Conservation (phyloP, 192 early-diverging fungal species). For the Entophlyctis luteolus region DNA sequence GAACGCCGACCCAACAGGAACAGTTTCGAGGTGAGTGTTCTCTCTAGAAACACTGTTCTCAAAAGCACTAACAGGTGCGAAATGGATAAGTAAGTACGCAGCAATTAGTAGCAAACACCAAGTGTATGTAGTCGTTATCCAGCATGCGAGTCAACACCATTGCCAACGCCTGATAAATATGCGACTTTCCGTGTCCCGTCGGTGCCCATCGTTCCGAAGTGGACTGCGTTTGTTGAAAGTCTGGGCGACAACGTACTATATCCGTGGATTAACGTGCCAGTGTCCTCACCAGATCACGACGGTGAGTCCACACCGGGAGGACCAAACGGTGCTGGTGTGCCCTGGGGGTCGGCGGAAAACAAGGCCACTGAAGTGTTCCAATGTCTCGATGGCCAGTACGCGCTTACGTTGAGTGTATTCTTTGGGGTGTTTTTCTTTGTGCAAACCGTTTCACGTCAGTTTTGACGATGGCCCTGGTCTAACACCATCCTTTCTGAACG, state of each 20-base stretch:
- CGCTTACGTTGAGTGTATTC: not conserved
- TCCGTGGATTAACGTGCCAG: not conserved
- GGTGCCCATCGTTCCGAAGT: slow-evolving; percentile 3
- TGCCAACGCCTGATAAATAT: not conserved
- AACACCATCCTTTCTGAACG: not conserved
- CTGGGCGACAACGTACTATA: slow-evolving; percentile 1
- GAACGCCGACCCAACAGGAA: no score
- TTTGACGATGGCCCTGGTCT: slow-evolving; percentile 24
- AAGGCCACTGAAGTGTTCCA: slow-evolving; percentile 13
- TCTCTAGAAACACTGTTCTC: no score
- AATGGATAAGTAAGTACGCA: not conserved
- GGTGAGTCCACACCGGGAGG: not conserved
- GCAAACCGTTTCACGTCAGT: not conserved
- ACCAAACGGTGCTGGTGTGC: slow-evolving; percentile 4
- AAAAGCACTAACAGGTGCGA: not conserved
- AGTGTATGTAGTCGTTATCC: not conserved
- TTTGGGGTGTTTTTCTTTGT: not conserved
- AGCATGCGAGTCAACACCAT: not conserved
- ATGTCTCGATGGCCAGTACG: slow-evolving; percentile 2
- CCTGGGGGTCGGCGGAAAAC: slow-evolving; percentile 19
- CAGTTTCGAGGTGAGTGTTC: no score
- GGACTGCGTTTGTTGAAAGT: not conserved
- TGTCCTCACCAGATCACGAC: not conserved
- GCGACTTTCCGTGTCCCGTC: not conserved
- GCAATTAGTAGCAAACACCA: no score